A percentile compares a stretch with the other conserved stretches of the same genome.
These are phyloP conservation scores for Rhizoctonia solani DNA, from an alignment of 1,284 basidiomycete species.

Conservation along the genomic window DNA sequence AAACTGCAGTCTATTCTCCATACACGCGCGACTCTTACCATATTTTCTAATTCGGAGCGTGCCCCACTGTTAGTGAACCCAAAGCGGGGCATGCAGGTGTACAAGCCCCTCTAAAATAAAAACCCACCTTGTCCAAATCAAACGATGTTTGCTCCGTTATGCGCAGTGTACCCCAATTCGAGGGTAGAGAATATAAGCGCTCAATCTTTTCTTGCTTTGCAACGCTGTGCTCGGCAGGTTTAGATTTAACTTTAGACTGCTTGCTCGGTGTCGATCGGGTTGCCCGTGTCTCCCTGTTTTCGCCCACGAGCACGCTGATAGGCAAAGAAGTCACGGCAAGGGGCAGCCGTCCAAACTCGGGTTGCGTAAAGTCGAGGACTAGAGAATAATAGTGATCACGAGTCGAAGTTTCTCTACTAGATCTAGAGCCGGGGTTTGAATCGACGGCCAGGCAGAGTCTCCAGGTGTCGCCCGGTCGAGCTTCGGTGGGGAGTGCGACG, in stretches of 20 bases:
- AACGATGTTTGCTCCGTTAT: conserved; percentile 82
- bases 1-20: too few species aligned
- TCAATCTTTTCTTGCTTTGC: conserved; percentile 73
- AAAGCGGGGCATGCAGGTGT: not conserved
- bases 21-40: conserved; percentile 22
- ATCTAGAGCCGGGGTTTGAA: conserved; percentile 34
- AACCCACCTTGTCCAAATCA: conserved; percentile 84
- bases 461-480: conserved; percentile 62
- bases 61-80: not conserved
- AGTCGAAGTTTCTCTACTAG: too few species aligned
- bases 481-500: conserved; percentile 61
- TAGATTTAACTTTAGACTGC: conserved; percentile 40
- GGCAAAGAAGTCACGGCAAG: conserved; percentile 70
- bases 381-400: too few species aligned
- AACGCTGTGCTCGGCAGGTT: conserved; percentile 16
- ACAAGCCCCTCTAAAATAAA: too few species aligned
- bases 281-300: conserved; percentile 1
- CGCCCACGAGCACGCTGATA: conserved; percentile 51
- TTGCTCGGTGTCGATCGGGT: conserved; percentile 34
- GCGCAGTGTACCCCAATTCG: conserved; percentile 35
- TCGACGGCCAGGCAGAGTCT: conserved; percentile 56
- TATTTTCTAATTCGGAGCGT: conserved; percentile 28
- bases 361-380: conserved; percentile 20
- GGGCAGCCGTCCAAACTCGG: conserved; percentile 44
- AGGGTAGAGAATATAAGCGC: conserved; percentile 56